Evolutionary conservation across 805 yeast species (phyloP).

Genomic region (Kuraishia borneana): DNA sequence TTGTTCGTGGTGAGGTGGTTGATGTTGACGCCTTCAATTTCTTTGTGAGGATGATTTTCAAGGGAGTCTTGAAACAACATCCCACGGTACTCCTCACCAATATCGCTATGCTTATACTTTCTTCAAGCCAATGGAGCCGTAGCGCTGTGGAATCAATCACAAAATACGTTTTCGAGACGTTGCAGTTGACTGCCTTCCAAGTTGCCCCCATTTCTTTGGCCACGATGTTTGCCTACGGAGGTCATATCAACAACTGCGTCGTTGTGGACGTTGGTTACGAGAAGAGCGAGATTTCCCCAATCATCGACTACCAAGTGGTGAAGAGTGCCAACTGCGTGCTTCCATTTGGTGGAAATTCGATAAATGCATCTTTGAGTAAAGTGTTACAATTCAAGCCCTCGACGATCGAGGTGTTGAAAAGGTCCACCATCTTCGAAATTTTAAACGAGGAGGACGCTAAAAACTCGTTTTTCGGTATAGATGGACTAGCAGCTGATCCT

Average conservation of each 20-base stretch:
- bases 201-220: conserved; percentile 60
- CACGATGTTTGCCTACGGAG: conserved; percentile 66
- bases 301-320: conserved; percentile 51
- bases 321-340: not conserved
- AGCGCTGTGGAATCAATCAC: conserved; percentile 57
- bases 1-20: conserved; percentile 50
- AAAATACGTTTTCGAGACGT: conserved; percentile 61
- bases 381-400: conserved; percentile 45
- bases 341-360: conserved; percentile 51
- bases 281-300: conserved; percentile 68
- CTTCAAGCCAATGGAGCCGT: conserved; percentile 63
- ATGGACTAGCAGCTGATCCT: conserved; percentile 23
- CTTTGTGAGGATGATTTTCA: conserved; percentile 39
- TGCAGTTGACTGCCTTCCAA: conserved; percentile 64
- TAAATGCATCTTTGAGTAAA: conserved; percentile 41
- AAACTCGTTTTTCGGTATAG: conserved; percentile 50
- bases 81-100: conserved; percentile 18
- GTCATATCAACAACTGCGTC: conserved; percentile 48
- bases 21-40: conserved; percentile 64
- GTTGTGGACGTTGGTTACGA: conserved; percentile 76
- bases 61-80: conserved; percentile 29
- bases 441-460: conserved; percentile 56
- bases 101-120: conserved; percentile 60
- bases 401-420: conserved; percentile 69
- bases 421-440: conserved; percentile 68